Base-by-base conservation (phyloP, 352 stramenopile species). In the Phytophthora europaea region DNA sequence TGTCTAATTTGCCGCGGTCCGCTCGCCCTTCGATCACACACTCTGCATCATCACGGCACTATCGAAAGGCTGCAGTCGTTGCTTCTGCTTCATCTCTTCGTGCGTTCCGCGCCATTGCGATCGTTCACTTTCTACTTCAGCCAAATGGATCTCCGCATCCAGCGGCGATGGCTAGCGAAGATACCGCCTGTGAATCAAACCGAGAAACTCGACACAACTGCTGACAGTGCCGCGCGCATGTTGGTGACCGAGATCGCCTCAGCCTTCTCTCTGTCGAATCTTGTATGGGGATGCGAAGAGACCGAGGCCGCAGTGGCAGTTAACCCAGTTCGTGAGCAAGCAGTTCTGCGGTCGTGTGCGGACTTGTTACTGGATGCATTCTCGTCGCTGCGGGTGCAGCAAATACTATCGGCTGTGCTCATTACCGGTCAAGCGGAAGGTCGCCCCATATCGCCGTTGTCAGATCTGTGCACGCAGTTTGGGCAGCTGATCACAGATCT, bases 101-200 rank as follows among this genome's bases (percentile, higher is more conserved):
- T 61, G 56, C n/a, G n/a, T 6, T 72, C 26, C 12, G 47, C 40
- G 12, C 65, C 65, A 23, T 26, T 72, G 48, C 33, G 55, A 15
- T 22, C 47, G 3, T 67, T 66, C 51, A 23, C 65, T 7, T 72
- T 72, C 23, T 64, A 72, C 65, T 66, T 72, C 20, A 36, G 22
- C 6, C 65, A 18, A 12, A 60, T 66, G 56, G 36, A 72, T 50
- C 55, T 61, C 34, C 65, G 28, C 15, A 72, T 72, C 23, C 65
- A 66, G 56, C 56, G 33, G 3, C 18, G 43, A 36, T 72, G 65
- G 65, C 16, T 72, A 23, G 50, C 65, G 10, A 56, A 64, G 53
- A 47, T 72, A 10, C 45, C 55, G 2, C 34, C 56, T 15, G 2
- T 6, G 10, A 43, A 43, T 26, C 36, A 1, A 55, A 9, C 1